Evolutionary conservation across 2,329 filamentous ascomycete species (phyloP), one percentile per base, ranked within the genome.

Genomic region (Rosellinia necatrix): DNA sequence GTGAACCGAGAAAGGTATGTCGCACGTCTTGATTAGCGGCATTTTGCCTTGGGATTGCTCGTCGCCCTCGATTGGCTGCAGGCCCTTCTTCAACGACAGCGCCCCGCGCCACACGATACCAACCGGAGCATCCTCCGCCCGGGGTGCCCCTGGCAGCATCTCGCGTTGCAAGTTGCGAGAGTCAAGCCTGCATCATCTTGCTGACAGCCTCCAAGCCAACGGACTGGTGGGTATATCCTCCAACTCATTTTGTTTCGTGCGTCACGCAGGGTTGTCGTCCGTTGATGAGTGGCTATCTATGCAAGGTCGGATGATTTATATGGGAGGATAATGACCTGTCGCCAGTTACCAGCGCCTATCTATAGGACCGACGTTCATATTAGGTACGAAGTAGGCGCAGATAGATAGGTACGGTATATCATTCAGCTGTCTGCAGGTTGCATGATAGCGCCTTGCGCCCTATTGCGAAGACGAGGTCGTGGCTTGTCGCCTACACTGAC

Each of bases 11-110:
- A 37, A 47, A 43, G 47, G 49, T 46, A 49, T 52, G 49, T 40
- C 32, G 38, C 41, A 48, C 38, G 30, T 51, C 58, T 61, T 50
- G 56, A 42, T 59, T 64, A 66, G 65, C 65, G 59, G 58, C 60
- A 64, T 64, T 53, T 62, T 46, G 32, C 54, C 43, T 56, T 48
- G 55, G 64, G 65, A 60, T 61, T 48, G 59, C 44, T 59, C 47
- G 42, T 52, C 53, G 24, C 35, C 43, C 51, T 54, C 54, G 40
- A 65, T 66, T 67, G 61, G 64, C 29, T 46, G 13, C 37, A 22
- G 35, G 42, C 49, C 48, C 40, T 46, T 57, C 38, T 55, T 61
- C 44, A 52, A 59, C 46, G 59, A 59, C 64, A 55, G 62, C 59
- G 57, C 56, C 58, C 54, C 57, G 60, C 61, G 60, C 53, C 61